Evolutionary conservation across 164 flowering plant genomes (phyloP).

Genomic region (Vitis rotundifolia): DNA sequence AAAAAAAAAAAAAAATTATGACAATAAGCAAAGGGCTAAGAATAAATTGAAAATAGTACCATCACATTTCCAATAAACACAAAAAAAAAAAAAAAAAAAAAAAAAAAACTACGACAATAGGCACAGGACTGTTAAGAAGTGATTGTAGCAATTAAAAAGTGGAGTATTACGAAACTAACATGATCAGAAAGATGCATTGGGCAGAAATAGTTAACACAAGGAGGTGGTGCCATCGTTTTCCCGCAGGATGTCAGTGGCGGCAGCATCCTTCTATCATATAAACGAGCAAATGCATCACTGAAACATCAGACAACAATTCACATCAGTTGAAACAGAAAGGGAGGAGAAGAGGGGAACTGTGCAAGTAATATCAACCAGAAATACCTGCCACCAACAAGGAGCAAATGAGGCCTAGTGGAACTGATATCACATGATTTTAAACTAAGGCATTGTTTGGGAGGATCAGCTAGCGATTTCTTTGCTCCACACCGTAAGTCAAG

Average conservation of each 20-base stretch:
- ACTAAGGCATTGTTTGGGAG: conserved; percentile 72
- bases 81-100: neutral
- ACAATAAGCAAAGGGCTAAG: no score
- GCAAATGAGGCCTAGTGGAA: conserved; percentile 85
- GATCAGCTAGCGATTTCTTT: conserved; percentile 81
- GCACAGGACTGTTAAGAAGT: neutral
- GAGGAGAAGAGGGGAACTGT: neutral
- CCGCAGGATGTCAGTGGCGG: conserved; percentile 76
- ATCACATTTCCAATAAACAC: no score
- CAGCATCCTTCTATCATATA: conserved; percentile 98
- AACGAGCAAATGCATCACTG: conserved; percentile 98
- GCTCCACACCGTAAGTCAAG: conserved; percentile 91
- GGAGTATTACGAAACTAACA: conserved; percentile 46
- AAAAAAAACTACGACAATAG: neutral
- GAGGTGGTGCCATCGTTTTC: conserved; percentile 77
- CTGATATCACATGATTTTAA: conserved; percentile 95
- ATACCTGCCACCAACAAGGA: conserved; percentile 97
- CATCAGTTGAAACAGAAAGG: conserved; percentile 4
- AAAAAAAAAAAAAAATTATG: no score
- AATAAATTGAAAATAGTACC: no score
- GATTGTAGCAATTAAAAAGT: neutral
- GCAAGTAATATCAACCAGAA: conserved; percentile 9
- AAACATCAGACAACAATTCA: conserved; percentile 12
- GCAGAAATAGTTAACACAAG: conserved; percentile 89
- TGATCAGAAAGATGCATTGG: conserved; percentile 96